Conservation (phyloP, 192 early-diverging fungal species). For the Spizellomyces punctatus region DNA sequence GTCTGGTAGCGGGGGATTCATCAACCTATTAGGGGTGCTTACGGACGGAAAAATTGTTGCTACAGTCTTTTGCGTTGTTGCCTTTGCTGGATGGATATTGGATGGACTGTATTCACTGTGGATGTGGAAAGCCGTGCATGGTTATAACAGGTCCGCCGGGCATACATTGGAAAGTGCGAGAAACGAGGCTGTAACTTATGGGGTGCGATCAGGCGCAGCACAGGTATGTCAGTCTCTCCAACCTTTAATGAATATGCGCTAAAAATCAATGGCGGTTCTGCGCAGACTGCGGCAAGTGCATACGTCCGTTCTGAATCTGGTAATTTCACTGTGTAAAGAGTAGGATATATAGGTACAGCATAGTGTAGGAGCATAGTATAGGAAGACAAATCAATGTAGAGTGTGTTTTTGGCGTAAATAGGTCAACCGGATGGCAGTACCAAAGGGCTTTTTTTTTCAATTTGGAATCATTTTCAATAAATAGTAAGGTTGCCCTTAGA, state of each 20-base stretch:
- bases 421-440: too few species aligned
- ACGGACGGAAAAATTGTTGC: conserved; percentile 39
- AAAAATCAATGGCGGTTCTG: not conserved
- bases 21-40: conserved; percentile 73
- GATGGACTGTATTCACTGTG: conserved; percentile 53
- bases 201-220: conserved; percentile 35
- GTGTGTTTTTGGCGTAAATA: too few species aligned
- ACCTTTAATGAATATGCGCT: not conserved
- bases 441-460: too few species aligned
- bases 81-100: conserved; percentile 67
- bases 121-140: conserved; percentile 46
- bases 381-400: too few species aligned
- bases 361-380: too few species aligned
- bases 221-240: conserved; percentile 19
- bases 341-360: too few species aligned
- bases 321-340: conserved; percentile 7
- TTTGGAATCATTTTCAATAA: too few species aligned
- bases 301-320: conserved; percentile 24
- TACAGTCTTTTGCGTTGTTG: conserved; percentile 32
- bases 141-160: conserved; percentile 34
- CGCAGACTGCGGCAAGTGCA: conserved; percentile 12
- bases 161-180: conserved; percentile 44
- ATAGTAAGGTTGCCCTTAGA: too few species aligned
- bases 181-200: conserved; percentile 41
- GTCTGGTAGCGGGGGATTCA: conserved; percentile 79